Evolutionary conservation across 1,284 basidiomycete genomes (phyloP), one percentile per base, ranked within the genome.

Genomic region (Naganishia liquefaciens): DNA sequence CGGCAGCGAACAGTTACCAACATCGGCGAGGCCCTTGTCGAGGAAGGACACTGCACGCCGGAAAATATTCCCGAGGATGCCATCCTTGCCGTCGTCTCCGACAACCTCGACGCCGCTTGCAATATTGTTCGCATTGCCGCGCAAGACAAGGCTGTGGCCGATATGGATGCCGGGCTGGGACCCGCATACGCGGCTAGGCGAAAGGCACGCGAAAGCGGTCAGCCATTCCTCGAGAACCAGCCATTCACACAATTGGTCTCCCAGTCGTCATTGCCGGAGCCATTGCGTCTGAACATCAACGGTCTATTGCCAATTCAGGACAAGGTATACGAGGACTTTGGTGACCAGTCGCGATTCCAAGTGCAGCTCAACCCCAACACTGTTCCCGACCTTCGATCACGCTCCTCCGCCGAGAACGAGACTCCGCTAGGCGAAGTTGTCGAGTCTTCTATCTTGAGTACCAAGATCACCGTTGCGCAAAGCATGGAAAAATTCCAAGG

Each of bases 111-210:
- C 65, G 83, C 93, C 60, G 95, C 95, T 19, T 98, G 95, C 76
- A 85, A 87, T 63, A 91, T 94, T 7, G 93, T 99, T 69, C 94
- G 98, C 80, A 95, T 92, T 76, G 94, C 94, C 9, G 96, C 96
- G 0, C 97, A 97, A 90, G 94, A 99, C 73, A 88, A 93, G 70
- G 94, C 94, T 0, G 85, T 93, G 57, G 84, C 87, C n/a, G 96
- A 99, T 73, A 90, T 98, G 21, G 96, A 99, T 75, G 93, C 95
- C 70, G 87, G 87, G 40, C 90, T 99, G 67, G 84, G 86, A 5
- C 74, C 84, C 33, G 89, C 93, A 13, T 98, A 93, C 74, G 88
- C 92, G 46, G 83, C 85, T 54, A 85, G 96, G 65, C 87, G 91
- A 69, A 88, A 91, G 63, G 93, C 98, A 77, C 86, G 91, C 67